A percentile compares a stretch with the other conserved stretches of the same genome.
phyloP scores from a whole-genome alignment of 495 filamentous ascomycete genomes.

The Cryomyces minteri region DNA sequence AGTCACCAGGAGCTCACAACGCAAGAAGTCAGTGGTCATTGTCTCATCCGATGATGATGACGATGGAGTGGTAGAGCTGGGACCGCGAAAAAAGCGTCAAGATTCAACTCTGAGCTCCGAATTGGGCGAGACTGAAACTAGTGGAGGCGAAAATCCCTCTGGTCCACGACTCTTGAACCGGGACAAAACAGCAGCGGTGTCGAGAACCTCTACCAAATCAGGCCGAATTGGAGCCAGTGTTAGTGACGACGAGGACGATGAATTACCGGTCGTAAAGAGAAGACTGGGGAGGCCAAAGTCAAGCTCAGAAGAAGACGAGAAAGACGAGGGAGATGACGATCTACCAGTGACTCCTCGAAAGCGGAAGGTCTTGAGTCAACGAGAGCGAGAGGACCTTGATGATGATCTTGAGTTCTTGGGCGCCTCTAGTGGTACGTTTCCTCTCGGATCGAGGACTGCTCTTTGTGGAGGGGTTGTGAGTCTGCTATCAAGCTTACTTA shows the following conservation, averaged over 20 bases:
- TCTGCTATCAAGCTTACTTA: too few relatives aligned
- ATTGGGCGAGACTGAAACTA: neutral
- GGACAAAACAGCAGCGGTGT: too few relatives aligned
- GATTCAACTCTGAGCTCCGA: neutral
- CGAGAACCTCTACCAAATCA: too few relatives aligned
- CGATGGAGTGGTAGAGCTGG: neutral
- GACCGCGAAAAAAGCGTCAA: neutral
- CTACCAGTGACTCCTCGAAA: neutral
- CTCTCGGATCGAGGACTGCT: too few relatives aligned
- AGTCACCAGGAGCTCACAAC: neutral
- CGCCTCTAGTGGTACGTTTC: conserved; percentile 2
- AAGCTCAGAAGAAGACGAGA: conserved; percentile 5
- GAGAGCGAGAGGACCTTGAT: conserved; percentile 17
- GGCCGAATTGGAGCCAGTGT: conserved; percentile 1
- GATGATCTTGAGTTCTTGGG: conserved; percentile 19
- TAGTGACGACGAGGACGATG: conserved; percentile 4
- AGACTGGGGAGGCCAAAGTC: neutral
- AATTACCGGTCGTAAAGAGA: conserved; percentile 1
- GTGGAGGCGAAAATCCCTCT: conserved; percentile 3
- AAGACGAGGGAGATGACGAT: conserved; percentile 9
- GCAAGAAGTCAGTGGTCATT: neutral
- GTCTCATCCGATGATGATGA: neutral
- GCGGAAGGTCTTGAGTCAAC: conserved; percentile 1
- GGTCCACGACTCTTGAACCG: too few relatives aligned
- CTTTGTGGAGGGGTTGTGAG: too few relatives aligned